Percentiles rank a stretch among this genome's conserved stretches.
These are phyloP conservation scores for Brasilioporus rufonigricans DNA, from an alignment of 768 basidiomycete genomes.

Conservation along the genomic window DNA sequence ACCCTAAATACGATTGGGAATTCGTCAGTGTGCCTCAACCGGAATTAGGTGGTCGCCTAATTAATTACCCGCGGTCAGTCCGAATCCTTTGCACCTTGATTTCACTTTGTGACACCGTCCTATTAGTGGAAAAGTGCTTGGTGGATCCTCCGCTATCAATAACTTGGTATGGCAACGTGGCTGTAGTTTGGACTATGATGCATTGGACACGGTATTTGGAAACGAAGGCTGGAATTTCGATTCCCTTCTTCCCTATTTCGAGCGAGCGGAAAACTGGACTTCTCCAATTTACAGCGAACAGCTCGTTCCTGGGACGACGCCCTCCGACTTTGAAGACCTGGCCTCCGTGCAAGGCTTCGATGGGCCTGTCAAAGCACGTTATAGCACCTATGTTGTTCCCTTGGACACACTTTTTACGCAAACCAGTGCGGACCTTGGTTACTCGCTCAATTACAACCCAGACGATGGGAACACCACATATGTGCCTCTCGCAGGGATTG, in stretches of 20 bases:
- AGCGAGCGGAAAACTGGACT: neutral
- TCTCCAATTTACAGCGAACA: neutral
- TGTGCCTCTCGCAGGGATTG: no score
- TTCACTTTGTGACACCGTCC: neutral
- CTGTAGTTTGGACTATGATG: neutral
- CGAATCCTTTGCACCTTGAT: neutral
- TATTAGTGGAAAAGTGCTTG: neutral
- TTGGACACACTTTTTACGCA: neutral
- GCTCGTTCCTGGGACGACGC: neutral
- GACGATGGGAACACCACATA: neutral
- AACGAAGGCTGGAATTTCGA: neutral
- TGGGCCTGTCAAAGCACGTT: neutral
- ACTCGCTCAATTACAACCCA: neutral
- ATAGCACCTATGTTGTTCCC: neutral
- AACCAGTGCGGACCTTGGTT: neutral
- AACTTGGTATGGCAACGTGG: neutral
- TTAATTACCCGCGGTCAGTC: neutral
- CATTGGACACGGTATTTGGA: neutral
- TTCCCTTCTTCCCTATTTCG: neutral
- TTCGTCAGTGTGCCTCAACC: constrained; percentile 1
- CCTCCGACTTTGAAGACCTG: neutral
- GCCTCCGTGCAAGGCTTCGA: neutral
- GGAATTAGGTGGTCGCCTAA: neutral
- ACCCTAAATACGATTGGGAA: neutral
- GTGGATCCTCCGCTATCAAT: constrained; percentile 2